Base-by-base conservation (phyloP, 345 rosid genomes). In the Gossypium rotundifolium region DNA sequence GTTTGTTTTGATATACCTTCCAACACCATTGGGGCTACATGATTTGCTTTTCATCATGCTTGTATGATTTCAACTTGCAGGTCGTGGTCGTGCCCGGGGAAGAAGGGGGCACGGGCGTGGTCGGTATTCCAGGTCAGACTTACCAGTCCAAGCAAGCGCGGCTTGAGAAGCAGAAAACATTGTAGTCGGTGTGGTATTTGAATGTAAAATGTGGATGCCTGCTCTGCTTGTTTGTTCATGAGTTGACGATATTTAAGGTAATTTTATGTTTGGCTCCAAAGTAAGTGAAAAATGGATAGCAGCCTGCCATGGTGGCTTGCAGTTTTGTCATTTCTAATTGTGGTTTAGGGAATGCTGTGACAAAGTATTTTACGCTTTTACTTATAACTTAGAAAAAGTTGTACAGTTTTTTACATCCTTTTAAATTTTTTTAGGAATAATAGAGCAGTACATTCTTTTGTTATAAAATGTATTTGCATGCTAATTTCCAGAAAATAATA, bases 41-140 rank as follows among this genome's bases (percentile, higher is more conserved):
- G 53, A 51, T 70, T 25, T 48, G 40, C 49, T n/a, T 53, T 29
- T 16, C 10, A 25, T 33, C 0, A 1, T 68, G 72, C 44, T 45
- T 44, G 71, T 22, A 3, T 11, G 52, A 11, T 48, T 11, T 48
- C 52, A 48, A 48, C 11, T 54, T 10, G 14, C 79, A 82, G 82
- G 84, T 3, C 84, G 73, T 14, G 82, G 82, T 51, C 78, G 69
- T 9, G 80, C 74, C n/a, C 53, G 82, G 74, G 82, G 79, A 71
- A 55, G 76, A 65, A n/a, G 40, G 45, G 33, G 52, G 13, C 72
- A 63, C 3, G 77, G 77, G 29, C 77, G 73, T 25, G 62, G 14
- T 11, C 3, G 13, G 2, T 49, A 62, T 68, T 16, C 23, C 14
- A 73, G 74, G 68, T 53, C 60, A 5, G 65, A 67, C 27, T 60